Evolutionary conservation across 352 stramenopile genomes (phyloP), one percentile per base, ranked within the genome.

Genomic region (Globisporangium parvum): DNA sequence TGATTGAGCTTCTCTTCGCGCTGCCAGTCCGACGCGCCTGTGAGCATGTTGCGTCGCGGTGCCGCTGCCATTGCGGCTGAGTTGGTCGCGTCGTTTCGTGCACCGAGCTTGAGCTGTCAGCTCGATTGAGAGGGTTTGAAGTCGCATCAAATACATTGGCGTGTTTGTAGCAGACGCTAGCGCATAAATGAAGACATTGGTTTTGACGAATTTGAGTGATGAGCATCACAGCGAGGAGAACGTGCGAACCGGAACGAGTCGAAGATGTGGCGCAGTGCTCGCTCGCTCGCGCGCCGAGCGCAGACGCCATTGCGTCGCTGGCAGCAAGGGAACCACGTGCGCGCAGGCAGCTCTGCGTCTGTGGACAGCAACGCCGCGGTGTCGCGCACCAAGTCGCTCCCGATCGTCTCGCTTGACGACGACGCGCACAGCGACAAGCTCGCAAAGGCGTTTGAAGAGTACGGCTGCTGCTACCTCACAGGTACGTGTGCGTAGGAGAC

Each of bases 401-500:
- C 78, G 21, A 66, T 74, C 55, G 63, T 88, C 49, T 84, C 73
- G 41, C 66, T 88, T 23, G 73, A 86, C 53, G 75, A 83, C 52
- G 68, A 79, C 46, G 59, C 65, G 52, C 69, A 66, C 58, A 63
- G 71, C 47, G 59, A 69, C 59, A 50, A 69, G 47, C 70, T 91
- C 44, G 73, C 80, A 1, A 58, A 64, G 12, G 81, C 78, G 50
- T 89, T 91, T 42, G 70, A 69, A 8, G 75, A 80, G 53, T 91
- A 76, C 53, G 81, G 81, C 1, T 91, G 77, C 56, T 91, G 81
- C 68, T 91, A 91, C 62, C 68, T 91, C 33, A 70, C 58, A 37
- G 67, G 69, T 73, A 20, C 6, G 31, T 37, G 31, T 37, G 31
- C 31, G 10, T 14, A 12, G 8, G 31, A 10, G 31, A 37, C 31